These are phyloP conservation scores for Phytopythium montanum DNA, from an alignment of 352 stramenopile species.

Conservation along the genomic window DNA sequence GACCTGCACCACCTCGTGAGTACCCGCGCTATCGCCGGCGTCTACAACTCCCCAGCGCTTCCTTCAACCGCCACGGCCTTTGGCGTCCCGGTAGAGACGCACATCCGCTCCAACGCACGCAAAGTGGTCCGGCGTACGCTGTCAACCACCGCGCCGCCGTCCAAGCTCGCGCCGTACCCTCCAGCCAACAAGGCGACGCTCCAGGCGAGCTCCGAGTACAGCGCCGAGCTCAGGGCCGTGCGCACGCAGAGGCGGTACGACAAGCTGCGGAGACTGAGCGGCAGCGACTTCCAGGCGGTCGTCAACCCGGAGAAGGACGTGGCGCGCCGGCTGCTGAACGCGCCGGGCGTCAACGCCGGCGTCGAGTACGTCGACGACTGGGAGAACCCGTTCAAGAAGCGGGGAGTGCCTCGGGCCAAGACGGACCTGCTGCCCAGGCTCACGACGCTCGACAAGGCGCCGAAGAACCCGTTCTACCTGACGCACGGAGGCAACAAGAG, in stretches of 20 bases:
- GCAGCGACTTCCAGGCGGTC: constrained; percentile 44
- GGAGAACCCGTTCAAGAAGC: constrained; percentile 71
- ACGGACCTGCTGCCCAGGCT: constrained; percentile 45
- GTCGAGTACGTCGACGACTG: constrained; percentile 57
- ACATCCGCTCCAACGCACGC: constrained; percentile 58
- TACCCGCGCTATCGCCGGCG: constrained; percentile 40
- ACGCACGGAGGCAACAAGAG: constrained; percentile 59
- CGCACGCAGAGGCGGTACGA: constrained; percentile 63
- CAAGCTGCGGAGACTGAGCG: constrained; percentile 41
- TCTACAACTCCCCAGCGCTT: constrained; percentile 55
- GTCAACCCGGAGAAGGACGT: constrained; percentile 44
- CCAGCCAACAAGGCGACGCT: constrained; percentile 48
- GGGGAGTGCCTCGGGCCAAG: constrained; percentile 42
- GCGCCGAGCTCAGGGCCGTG: constrained; percentile 31
- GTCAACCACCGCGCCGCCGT: constrained; percentile 24
- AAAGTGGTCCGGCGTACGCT: constrained; percentile 31
- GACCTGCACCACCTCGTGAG: constrained; percentile 66
- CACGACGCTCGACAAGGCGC: constrained; percentile 36
- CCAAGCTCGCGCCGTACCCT: constrained; percentile 43
- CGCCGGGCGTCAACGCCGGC: constrained; percentile 47
- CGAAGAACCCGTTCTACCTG: constrained; percentile 55
- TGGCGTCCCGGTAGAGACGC: constrained; percentile 51
- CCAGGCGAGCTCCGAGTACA: constrained; percentile 40
- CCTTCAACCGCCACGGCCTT: constrained; percentile 38
- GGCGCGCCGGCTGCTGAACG: constrained; percentile 25